Evolutionary conservation across 306 rosid genomes (phyloP), one percentile per base, ranked within the genome.

Genomic region (Begonia loranthoides): DNA sequence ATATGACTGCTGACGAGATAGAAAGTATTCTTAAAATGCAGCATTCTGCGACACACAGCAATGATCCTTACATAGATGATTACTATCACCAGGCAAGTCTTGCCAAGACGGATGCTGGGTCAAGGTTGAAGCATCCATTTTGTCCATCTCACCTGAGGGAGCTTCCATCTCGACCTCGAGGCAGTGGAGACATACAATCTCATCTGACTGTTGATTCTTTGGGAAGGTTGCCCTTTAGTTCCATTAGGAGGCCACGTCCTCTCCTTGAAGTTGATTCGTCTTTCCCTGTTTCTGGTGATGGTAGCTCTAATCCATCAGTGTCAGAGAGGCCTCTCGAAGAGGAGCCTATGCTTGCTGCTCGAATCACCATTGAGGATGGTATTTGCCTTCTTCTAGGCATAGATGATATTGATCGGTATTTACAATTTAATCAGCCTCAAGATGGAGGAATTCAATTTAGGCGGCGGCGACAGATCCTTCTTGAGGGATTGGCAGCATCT

Each of bases 171-270:
- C 79, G 71, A 41, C 84, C 88, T 56, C 85, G 96, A 46, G 70
- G 88, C 61, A 83, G 69, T 69, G 10, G 59, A 40, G 99, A 92
- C 56, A 94, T 88, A 10, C 99, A 92, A 73, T 94, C 96, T 74
- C 87, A 80, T 76, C 99, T 92, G 61, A 96, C 86, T 66, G 96
- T 92, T 57, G 99, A 92, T 73, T 94, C 99, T 52, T 76, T 87
- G 59, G 99, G 99, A 59, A 83, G 99, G 71, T 87, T 92, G 67
- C 96, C 96, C 3, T 92, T 92, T 72, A 86, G 96, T 36, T 92
- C 99, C 59, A 83, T 92, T 67, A 96, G 93, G 45, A 78, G 99
- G 74, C 99, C 99, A 33, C 99, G 99, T 22, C 99, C 99, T 63
- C 99, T 92, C 52, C 77, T 92, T 48, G 99, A 92, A 75, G 93